phyloP scores from a whole-genome alignment of 2,329 filamentous ascomycete species.

The Cercospora berteroae region DNA sequence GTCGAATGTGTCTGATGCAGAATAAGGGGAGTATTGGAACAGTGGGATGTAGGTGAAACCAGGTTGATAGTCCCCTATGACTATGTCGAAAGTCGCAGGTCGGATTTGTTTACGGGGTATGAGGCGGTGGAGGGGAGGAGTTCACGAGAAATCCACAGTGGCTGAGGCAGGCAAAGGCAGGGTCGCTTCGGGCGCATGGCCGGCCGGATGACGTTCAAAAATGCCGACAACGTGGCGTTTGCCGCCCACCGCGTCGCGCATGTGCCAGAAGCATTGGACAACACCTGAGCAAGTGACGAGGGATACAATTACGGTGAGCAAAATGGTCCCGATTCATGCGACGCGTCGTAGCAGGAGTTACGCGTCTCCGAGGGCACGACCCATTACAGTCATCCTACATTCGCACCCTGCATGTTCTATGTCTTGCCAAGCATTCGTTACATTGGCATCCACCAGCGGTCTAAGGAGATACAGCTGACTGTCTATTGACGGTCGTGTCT shows the following conservation, averaged over 20 bases:
- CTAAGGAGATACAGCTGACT: background rate
- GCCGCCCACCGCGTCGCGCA: background rate
- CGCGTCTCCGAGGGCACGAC: background rate
- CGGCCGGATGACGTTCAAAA: conserved; percentile 6
- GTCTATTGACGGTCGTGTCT: background rate
- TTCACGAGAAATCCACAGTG: conserved; percentile 5
- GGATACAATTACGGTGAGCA: background rate
- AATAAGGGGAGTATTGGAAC: background rate
- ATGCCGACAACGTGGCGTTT: conserved; percentile 3
- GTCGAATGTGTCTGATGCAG: background rate
- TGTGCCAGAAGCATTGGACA: conserved; percentile 4
- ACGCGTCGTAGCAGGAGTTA: background rate
- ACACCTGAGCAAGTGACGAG: background rate
- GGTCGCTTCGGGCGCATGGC: background rate
- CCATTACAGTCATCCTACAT: background rate
- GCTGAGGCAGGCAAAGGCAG: background rate
- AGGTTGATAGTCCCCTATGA: background rate
- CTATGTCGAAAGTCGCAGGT: background rate
- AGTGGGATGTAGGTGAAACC: background rate
- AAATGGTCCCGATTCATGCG: background rate
- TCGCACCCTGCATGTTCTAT: background rate
- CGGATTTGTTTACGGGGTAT: background rate
- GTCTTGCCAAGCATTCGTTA: background rate
- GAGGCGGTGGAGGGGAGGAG: conserved; percentile 6
- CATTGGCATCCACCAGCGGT: background rate